Percentiles rank a stretch among this genome's conserved stretches.
Conservation (phyloP, 441 rosid species). For the Jatropha multifida region DNA sequence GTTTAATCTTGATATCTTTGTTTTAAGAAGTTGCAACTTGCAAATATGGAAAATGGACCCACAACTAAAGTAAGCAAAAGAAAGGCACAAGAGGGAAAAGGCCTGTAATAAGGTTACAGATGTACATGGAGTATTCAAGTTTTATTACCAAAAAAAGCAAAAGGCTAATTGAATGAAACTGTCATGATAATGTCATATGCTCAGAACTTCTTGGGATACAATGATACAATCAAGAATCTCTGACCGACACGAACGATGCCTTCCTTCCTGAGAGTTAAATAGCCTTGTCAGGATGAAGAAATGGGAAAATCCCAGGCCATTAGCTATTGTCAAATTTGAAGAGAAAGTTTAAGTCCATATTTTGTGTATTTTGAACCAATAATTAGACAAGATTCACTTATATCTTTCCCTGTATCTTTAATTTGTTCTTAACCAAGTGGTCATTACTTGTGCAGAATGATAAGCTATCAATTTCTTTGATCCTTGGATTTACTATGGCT, state of each 20-base stretch:
- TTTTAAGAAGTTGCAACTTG: neutral
- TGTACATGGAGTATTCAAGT: neutral
- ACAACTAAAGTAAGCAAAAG: conserved; percentile 7
- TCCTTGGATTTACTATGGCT: neutral
- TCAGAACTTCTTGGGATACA: neutral
- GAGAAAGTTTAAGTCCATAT: neutral
- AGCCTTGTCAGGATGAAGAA: neutral
- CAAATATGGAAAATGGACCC: neutral
- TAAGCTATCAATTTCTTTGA: neutral
- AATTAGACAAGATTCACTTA: neutral
- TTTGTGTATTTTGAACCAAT: neutral
- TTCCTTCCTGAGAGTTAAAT: neutral
- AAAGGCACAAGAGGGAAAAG: conserved; percentile 8
- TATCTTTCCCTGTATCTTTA: neutral
- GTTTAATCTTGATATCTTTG: neutral
- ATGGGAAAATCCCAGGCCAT: too few species aligned
- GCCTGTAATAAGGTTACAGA: neutral
- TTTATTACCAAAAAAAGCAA: neutral
- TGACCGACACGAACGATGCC: neutral
- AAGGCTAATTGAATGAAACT: neutral
- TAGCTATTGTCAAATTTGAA: neutral
- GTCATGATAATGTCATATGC: neutral
- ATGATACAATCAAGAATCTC: neutral
- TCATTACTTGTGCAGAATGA: neutral
- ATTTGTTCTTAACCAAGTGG: neutral